Evolutionary conservation across 176 grass and related monocot species (phyloP), one percentile per base, ranked within the genome.

Genomic region (Carex pumila): DNA sequence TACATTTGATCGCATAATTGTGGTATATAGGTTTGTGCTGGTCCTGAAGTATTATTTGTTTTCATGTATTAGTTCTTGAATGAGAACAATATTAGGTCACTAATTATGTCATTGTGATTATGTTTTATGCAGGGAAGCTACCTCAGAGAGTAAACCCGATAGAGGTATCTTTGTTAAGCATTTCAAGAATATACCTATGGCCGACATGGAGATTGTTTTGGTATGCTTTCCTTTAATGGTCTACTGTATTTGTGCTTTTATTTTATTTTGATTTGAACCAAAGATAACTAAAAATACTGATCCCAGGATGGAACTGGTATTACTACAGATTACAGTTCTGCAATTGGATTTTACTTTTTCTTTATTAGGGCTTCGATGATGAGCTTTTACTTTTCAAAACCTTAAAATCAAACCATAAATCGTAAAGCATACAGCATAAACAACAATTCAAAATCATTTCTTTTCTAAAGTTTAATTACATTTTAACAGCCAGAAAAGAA

Each of bases 171-270:
- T 88, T 90, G 70, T 98, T 53, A 98, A 98, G 73, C 95, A 98
- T 91, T 98, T 98, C 86, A 94, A 89, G 76, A 87, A 91, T 32
- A 98, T 98, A 60, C 95, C 95, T 34, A 91, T 98, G 95, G 95
- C 95, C 39, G 95, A 95, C 85, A 98, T 98, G 95, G 95, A 98
- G 79, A 69, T 98, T 82, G 91, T 98, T 73, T 84, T 98, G 92
- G 95, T 98, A 84, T 88, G 87, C 74, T 36, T 61, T 22, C 6
- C 3, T 17, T 83, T 84, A 12, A 59, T 83, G 80, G 36, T 79
- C 17, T 53, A 22, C 30, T 31, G 12, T 80, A 41, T 17, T 86
- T 89, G 17, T 70, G 30, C 49, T 86, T 57, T 57, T 15, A 32
- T 36, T 73, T 57, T 56, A 57, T 57, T 57, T 73, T 50, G 17